phyloP scores from a whole-genome alignment of 768 basidiomycete species.

The Chlorophyllum brunneum region DNA sequence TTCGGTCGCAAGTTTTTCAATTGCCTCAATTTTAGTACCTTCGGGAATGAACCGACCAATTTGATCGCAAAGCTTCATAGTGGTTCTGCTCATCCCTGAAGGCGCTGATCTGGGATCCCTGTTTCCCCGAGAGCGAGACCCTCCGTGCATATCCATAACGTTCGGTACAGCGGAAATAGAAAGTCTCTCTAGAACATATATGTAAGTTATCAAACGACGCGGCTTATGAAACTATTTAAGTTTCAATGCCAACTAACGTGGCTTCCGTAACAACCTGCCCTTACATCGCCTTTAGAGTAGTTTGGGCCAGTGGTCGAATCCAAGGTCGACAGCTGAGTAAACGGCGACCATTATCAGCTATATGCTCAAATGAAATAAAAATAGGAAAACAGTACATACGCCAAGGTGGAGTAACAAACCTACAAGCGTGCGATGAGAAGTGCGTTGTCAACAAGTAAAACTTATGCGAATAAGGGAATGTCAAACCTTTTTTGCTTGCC shows the following conservation, averaged over 20 bases:
- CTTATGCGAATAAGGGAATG: conserved; percentile 13
- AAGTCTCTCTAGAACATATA: no score
- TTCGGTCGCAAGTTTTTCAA: neutral
- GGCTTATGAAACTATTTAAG: neutral
- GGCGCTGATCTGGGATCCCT: neutral
- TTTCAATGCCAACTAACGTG: no score
- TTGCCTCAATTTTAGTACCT: no score
- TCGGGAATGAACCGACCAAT: neutral
- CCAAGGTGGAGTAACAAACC: conserved; percentile 66
- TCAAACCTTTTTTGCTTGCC: conserved; percentile 62
- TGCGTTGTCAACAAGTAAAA: conserved; percentile 4
- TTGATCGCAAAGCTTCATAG: neutral
- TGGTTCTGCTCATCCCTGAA: neutral
- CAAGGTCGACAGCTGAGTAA: conserved; percentile 54
- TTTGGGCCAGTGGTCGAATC: conserved; percentile 64
- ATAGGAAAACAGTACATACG: conserved; percentile 39
- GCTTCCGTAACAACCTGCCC: no score
- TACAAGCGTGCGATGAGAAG: conserved; percentile 15
- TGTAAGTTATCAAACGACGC: no score
- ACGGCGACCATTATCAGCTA: conserved; percentile 14
- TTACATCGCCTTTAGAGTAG: no score
- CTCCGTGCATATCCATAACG: no score
- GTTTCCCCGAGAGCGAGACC: neutral
- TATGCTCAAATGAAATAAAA: conserved; percentile 2
- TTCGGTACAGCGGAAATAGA: no score